Conservation (phyloP, 768 basidiomycete species). For the Tylopilus subfusipes region DNA sequence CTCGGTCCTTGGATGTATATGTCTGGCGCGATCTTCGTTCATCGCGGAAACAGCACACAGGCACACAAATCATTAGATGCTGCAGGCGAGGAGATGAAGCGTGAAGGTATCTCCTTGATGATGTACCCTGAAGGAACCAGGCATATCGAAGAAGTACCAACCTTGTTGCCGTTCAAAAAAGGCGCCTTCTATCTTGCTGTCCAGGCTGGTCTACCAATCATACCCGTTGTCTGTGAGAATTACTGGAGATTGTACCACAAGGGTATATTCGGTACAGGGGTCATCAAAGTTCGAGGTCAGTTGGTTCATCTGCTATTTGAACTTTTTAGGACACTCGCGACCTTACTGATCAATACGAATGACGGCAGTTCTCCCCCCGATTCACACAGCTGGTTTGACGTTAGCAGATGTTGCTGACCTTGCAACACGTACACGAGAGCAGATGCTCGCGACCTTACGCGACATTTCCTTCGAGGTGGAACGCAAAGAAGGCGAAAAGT, state of each 20-base stretch:
- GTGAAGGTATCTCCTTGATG: constrained; percentile 71
- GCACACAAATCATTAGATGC: constrained; percentile 74
- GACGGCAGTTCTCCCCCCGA: constrained; percentile 80
- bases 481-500: constrained; percentile 17
- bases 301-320: not conserved
- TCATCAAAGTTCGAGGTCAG: constrained; percentile 72
- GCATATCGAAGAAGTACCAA: constrained; percentile 58
- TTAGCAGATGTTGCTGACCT: constrained; percentile 68
- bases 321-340: not conserved
- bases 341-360: constrained; percentile 3
- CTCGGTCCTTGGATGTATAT: constrained; percentile 90
- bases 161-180: constrained; percentile 90
- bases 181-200: constrained; percentile 97
- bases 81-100: constrained; percentile 79
- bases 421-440: constrained; percentile 59
- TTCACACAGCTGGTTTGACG: constrained; percentile 70
- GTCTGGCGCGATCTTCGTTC: constrained; percentile 87
- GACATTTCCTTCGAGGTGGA: constrained; percentile 67
- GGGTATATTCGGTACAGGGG: constrained; percentile 71
- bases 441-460: constrained; percentile 75
- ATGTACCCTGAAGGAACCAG: constrained; percentile 98
- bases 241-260: constrained; percentile 85
- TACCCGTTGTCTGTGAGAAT: constrained; percentile 91
- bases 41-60: constrained; percentile 72
- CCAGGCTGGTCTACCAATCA: constrained; percentile 84